Conservation (phyloP, 2,329 filamentous ascomycete genomes). For the Mycosphaerella sp. region DNA sequence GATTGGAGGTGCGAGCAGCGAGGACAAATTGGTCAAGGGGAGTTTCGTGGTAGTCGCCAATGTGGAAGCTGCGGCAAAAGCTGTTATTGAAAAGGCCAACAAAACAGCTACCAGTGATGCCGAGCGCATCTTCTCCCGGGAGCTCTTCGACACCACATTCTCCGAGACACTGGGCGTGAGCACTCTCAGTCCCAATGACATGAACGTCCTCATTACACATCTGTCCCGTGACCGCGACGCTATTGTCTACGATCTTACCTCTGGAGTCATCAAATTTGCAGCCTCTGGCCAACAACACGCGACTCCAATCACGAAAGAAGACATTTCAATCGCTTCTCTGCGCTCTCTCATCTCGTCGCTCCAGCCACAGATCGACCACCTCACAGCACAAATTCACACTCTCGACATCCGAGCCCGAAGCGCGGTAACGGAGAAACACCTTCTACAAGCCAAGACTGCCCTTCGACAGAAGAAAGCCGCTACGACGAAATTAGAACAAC, state of each 20-base stretch:
- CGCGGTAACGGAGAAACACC: constrained; percentile 67
- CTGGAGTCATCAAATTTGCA: constrained; percentile 63
- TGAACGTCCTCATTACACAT: constrained; percentile 42
- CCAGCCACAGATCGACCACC: constrained; percentile 57
- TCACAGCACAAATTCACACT: constrained; percentile 50
- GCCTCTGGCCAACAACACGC: constrained; percentile 25
- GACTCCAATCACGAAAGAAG: constrained; percentile 63
- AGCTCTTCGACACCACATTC: constrained; percentile 29
- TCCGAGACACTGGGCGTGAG: constrained; percentile 18
- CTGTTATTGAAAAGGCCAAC: constrained; percentile 33
- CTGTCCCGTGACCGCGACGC: constrained; percentile 48
- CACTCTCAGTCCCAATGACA: constrained; percentile 34
- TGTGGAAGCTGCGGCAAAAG: constrained; percentile 46
- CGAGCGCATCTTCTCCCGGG: constrained; percentile 30
- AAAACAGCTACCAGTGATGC: constrained; percentile 28
- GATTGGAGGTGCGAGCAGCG: constrained; percentile 22
- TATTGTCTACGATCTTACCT: constrained; percentile 25
- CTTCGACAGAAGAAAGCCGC: constrained; percentile 77
- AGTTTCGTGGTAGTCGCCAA: constrained; percentile 62
- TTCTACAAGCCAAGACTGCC: constrained; percentile 66
- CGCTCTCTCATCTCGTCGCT: constrained; percentile 65
- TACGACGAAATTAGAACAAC: constrained; percentile 64
- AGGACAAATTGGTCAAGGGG: constrained; percentile 54
- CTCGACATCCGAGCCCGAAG: constrained; percentile 55
- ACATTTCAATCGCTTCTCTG: constrained; percentile 73